phyloP scores from a whole-genome alignment of 441 rosid genomes.

The Gossypium gossypioides region DNA sequence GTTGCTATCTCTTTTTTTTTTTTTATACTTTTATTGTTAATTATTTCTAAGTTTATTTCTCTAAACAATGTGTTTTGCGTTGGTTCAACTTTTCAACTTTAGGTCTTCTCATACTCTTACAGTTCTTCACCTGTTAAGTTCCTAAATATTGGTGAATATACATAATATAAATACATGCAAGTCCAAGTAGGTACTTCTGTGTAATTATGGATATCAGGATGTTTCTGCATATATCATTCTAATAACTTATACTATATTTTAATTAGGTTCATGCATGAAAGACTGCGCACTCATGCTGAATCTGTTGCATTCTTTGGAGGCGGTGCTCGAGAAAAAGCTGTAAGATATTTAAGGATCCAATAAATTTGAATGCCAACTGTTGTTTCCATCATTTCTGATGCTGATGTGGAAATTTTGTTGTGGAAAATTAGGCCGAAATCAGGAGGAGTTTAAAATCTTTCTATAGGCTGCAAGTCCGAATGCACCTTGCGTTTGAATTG shows the following conservation, averaged over 20 bases:
- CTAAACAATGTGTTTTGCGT: background rate
- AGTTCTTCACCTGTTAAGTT: background rate
- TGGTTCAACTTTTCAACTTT: background rate
- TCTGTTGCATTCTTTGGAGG: conserved; percentile 99
- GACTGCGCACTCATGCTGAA: conserved; percentile 92
- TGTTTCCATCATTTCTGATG: background rate
- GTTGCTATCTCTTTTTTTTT: background rate
- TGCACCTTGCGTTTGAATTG: background rate
- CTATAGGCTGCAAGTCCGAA: background rate
- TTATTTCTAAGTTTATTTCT: background rate
- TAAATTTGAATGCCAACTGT: background rate
- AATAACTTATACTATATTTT: conserved; percentile 13
- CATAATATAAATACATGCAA: background rate
- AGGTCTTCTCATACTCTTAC: background rate
- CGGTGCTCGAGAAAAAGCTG: conserved; percentile 94
- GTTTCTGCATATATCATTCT: conserved; percentile 11
- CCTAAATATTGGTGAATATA: background rate
- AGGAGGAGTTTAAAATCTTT: background rate
- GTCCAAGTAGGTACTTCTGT: background rate
- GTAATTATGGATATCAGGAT: conserved; percentile 8
- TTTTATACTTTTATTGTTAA: background rate
- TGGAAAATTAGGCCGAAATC: background rate
- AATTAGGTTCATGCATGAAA: conserved; percentile 96
- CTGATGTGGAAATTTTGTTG: background rate
- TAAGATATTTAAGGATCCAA: conserved; percentile 35